These are phyloP conservation scores for Cicer judaicum DNA, from an alignment of 306 rosid species.

Conservation along the genomic window DNA sequence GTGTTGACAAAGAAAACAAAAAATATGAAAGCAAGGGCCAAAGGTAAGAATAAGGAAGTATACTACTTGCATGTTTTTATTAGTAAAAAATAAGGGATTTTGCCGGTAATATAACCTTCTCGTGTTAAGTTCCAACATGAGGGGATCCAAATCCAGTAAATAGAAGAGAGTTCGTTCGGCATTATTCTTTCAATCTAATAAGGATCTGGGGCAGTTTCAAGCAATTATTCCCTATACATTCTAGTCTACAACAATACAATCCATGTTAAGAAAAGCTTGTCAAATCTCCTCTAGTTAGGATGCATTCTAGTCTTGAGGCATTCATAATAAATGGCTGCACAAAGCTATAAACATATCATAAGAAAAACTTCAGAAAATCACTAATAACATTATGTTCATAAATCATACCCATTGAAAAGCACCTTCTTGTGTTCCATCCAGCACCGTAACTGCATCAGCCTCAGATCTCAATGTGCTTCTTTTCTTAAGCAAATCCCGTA, in stretches of 20 bases:
- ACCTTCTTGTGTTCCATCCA: slow-evolving; percentile 98
- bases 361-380: slow-evolving; percentile 1
- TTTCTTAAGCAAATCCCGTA: slow-evolving; percentile 74
- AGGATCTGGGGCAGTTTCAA: background rate
- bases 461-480: slow-evolving; percentile 64
- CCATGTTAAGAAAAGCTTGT: background rate
- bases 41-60: slow-evolving; percentile 2
- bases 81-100: background rate
- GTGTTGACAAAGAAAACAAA: background rate
- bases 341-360: background rate
- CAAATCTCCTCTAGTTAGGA: slow-evolving; percentile 34
- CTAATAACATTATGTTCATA: slow-evolving; percentile 31
- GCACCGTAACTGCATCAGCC: slow-evolving; percentile 69
- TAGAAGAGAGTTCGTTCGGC: background rate
- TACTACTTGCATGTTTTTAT: background rate
- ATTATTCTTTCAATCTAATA: slow-evolving; percentile 23
- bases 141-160: background rate
- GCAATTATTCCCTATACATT: background rate
- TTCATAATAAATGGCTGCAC: slow-evolving; percentile 25
- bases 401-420: slow-evolving; percentile 91
- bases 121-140: too few species aligned
- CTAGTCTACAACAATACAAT: slow-evolving; percentile 1
- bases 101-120: too few species aligned
- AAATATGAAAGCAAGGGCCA: background rate
- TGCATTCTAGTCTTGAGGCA: slow-evolving; percentile 1